Conservation (phyloP, 2,329 filamentous ascomycete genomes). For the Hirsutella minnesotensis region DNA sequence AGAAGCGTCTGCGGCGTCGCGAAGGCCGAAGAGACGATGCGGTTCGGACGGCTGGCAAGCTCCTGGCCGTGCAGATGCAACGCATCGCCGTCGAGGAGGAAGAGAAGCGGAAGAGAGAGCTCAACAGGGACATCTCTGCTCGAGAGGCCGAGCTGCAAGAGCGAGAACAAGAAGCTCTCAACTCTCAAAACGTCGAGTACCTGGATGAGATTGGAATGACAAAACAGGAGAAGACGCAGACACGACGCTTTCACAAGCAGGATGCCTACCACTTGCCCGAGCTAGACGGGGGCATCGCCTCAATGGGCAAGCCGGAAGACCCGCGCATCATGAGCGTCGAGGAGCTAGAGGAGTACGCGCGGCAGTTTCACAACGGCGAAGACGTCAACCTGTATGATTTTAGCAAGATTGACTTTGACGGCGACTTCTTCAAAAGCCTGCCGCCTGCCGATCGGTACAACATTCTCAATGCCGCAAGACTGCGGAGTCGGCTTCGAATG, state of each 20-base stretch:
- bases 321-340: constrained; percentile 93
- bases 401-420: constrained; percentile 96
- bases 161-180: constrained; percentile 50
- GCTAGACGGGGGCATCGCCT: constrained; percentile 63
- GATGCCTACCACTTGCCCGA: constrained; percentile 94
- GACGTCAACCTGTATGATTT: constrained; percentile 92
- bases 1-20: constrained; percentile 61
- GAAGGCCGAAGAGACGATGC: constrained; percentile 93
- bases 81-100: constrained; percentile 76
- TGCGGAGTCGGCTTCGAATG: constrained; percentile 85
- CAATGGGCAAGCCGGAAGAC: constrained; percentile 84
- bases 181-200: constrained; percentile 64
- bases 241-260: constrained; percentile 74
- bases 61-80: constrained; percentile 92
- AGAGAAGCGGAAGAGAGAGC: constrained; percentile 42
- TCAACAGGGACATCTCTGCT: constrained; percentile 30
- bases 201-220: constrained; percentile 82
- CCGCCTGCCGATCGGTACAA: constrained; percentile 90
- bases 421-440: constrained; percentile 86
- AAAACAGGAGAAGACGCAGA: constrained; percentile 59
- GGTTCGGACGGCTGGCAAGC: constrained; percentile 75
- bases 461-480: constrained; percentile 84
- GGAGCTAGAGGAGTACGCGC: constrained; percentile 86
- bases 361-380: constrained; percentile 83
- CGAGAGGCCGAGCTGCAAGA: constrained; percentile 35